phyloP scores from a whole-genome alignment of 2,329 filamentous ascomycete species.

The Tolypocladium endophyticum region DNA sequence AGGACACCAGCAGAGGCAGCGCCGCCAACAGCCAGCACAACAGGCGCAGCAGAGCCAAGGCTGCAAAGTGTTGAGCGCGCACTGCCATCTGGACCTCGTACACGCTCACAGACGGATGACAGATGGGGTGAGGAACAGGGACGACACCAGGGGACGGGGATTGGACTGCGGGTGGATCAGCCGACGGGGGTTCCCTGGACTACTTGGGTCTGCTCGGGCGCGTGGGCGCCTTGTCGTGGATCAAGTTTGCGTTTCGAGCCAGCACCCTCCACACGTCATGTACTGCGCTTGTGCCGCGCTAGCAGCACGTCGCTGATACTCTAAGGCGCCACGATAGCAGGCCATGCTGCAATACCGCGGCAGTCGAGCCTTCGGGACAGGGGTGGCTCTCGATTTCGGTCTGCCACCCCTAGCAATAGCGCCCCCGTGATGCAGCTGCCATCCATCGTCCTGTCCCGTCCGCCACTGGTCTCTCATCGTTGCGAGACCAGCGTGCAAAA shows the following conservation, averaged over 20 bases:
- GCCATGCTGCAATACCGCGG: neutral
- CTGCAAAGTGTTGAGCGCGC: neutral
- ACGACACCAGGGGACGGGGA: neutral
- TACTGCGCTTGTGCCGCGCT: neutral
- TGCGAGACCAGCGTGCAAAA: neutral
- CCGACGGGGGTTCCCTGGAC: neutral
- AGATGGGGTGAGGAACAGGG: neutral
- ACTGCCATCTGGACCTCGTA: neutral
- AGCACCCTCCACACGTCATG: neutral
- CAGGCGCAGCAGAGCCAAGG: neutral
- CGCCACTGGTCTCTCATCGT: neutral
- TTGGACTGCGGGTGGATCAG: neutral
- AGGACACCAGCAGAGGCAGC: neutral
- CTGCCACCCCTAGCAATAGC: neutral
- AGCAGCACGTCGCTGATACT: neutral
- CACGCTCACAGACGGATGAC: neutral
- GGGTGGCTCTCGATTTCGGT: neutral
- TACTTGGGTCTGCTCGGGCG: neutral
- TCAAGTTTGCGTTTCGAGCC: slow-evolving; percentile 1
- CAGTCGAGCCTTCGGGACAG: neutral
- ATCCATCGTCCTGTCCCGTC: neutral
- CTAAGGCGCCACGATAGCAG: neutral
- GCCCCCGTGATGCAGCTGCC: slow-evolving; percentile 3
- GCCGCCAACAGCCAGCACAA: neutral
- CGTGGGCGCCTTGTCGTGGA: slow-evolving; percentile 1